Conservation (phyloP, 257 asterid genomes). For the Ilex aquifolium region DNA sequence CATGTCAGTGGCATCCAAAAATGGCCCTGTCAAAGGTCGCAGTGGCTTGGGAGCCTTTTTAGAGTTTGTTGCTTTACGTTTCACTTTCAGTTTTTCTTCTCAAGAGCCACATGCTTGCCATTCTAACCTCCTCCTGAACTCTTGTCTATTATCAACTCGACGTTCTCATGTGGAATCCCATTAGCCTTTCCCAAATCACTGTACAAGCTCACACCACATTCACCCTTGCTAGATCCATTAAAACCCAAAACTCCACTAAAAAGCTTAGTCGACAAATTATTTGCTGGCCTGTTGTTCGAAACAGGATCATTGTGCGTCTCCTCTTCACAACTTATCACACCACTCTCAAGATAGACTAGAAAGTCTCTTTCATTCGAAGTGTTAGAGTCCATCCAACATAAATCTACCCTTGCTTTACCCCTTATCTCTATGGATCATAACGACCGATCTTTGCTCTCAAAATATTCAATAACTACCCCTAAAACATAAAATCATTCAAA, state of each 20-base stretch:
- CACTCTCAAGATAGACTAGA: constrained; percentile 34
- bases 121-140: constrained; percentile 12
- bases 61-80: constrained; percentile 17
- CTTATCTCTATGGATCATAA: too few species aligned
- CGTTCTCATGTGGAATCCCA: constrained; percentile 9
- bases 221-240: constrained; percentile 11
- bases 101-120: constrained; percentile 12
- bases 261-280: constrained; percentile 25
- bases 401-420: too few species aligned
- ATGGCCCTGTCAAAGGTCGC: constrained; percentile 63
- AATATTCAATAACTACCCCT: too few species aligned
- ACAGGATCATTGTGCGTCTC: not conserved
- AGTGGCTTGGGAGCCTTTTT: constrained; percentile 50
- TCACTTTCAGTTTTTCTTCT: constrained; percentile 21
- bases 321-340: constrained; percentile 21
- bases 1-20: constrained; percentile 49
- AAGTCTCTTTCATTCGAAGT: constrained; percentile 20
- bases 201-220: constrained; percentile 1
- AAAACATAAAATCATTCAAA: too few species aligned
- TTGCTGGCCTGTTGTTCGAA: constrained; percentile 12
- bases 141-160: constrained; percentile 21
- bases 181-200: constrained; percentile 1
- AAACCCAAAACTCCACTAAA: constrained; percentile 26
- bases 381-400: constrained; percentile 24
- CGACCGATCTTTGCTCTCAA: too few species aligned